Evolutionary conservation across 352 stramenopile species (phyloP), one percentile per base, ranked within the genome.

Genomic region (Phytophthora agathidicida): DNA sequence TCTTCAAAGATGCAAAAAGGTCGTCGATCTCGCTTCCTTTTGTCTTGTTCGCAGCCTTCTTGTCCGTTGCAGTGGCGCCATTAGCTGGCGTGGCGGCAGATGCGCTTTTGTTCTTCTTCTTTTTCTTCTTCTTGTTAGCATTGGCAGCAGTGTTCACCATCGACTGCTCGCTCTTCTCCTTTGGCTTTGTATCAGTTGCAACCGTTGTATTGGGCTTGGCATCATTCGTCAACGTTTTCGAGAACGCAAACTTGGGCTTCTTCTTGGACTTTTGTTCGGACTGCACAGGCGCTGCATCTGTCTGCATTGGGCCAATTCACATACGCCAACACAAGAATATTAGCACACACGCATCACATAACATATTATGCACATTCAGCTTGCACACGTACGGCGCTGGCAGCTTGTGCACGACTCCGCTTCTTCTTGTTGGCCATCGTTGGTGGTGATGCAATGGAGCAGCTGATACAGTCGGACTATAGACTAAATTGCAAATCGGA

Each of bases 1-100:
- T 76, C 65, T 94, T 93, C 7, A 95, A 50, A 1, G 71, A 79
- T 36, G 75, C 61, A 45, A 95, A 95, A 37, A 95, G 60, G 32
- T 93, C 83, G 68, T 95, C 86, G 24, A 95, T 91, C 13, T 91
- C 80, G 5, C 51, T 77, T 20, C 32, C 54, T 11, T 67, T 65
- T 22, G 55, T 43, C 33, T 74, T 69, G 6, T 49, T 61, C 20
- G n/a, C 24, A 9, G 27, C 39, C 36, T 74, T 83, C 17, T 75
- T 60, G 22, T 47, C 45, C 17, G 9, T 55, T 17, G 58, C 31
- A n/a, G 17, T 31, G 3, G 36, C 19, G 13, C 11, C 11, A 38
- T 24, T 30, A 11, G 27, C 28, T 6, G 33, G 16, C n/a, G 51
- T 16, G 22, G 36, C 30, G 27, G 35, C 27, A 33, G 13, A 23